Evolutionary conservation across 148 eudicot species (phyloP).

Genomic region (Amaranthus hypochondriacus): DNA sequence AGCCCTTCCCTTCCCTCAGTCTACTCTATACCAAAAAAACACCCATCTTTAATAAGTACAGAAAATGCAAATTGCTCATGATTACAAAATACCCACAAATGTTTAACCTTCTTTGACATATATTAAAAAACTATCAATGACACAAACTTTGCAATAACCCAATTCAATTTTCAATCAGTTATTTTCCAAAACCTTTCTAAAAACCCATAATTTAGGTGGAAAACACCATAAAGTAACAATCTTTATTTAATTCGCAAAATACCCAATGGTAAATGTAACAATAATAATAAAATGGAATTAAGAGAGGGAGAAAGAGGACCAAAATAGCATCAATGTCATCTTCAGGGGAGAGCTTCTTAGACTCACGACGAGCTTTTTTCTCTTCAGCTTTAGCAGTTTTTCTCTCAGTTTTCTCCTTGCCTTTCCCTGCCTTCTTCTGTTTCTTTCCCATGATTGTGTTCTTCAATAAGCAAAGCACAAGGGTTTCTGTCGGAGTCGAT

Average conservation of each 20-base stretch:
- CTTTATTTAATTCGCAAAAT: neutral
- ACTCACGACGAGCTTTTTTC: slow-evolving; percentile 74
- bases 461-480: neutral
- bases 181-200: slow-evolving; percentile 9
- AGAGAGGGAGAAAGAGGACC: slow-evolving; percentile 33
- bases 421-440: slow-evolving; percentile 92
- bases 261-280: neutral
- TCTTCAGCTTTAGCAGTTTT: slow-evolving; percentile 90
- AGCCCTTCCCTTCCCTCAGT: too few species aligned
- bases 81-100: neutral
- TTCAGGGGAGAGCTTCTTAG: slow-evolving; percentile 85
- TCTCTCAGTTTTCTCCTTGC: slow-evolving; percentile 93
- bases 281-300: neutral
- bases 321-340: slow-evolving; percentile 97
- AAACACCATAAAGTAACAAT: slow-evolving; percentile 9
- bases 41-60: neutral
- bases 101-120: neutral
- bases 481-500: too few species aligned
- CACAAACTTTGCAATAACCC: slow-evolving; percentile 7
- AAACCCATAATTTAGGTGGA: slow-evolving; percentile 4
- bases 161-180: neutral
- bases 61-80: neutral
- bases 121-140: neutral
- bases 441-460: slow-evolving; percentile 73
- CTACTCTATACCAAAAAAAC: neutral